phyloP scores from a whole-genome alignment of 805 yeast species.

The Torulaspora indica region DNA sequence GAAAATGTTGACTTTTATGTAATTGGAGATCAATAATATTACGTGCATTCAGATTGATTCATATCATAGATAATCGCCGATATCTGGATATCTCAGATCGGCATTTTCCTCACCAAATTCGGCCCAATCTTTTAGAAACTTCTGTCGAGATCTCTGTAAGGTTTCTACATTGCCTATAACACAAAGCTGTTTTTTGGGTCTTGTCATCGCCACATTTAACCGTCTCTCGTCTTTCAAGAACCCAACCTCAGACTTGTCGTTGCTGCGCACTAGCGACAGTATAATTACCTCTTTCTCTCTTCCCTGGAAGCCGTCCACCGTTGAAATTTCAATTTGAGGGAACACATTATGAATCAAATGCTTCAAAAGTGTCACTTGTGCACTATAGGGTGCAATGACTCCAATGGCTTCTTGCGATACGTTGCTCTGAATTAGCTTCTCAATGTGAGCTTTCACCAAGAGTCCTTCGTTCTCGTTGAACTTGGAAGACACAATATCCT shows the following conservation, averaged over 20 bases:
- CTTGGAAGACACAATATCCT: slow-evolving; percentile 48
- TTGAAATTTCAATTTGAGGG: slow-evolving; percentile 65
- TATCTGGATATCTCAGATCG: slow-evolving; percentile 65
- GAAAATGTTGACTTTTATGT: slow-evolving; percentile 37
- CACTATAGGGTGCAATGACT: slow-evolving; percentile 83
- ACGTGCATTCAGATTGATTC: slow-evolving; percentile 1
- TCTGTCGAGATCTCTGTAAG: slow-evolving; percentile 39
- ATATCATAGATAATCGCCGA: slow-evolving; percentile 34
- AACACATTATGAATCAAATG: slow-evolving; percentile 39
- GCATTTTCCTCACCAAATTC: slow-evolving; percentile 61
- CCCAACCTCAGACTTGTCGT: slow-evolving; percentile 66
- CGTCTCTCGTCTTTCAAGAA: slow-evolving; percentile 75
- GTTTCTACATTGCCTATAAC: slow-evolving; percentile 84
- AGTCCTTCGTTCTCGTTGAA: slow-evolving; percentile 72
- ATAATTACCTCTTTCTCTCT: slow-evolving; percentile 87
- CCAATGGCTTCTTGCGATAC: slow-evolving; percentile 62
- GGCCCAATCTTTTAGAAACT: slow-evolving; percentile 61
- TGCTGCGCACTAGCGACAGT: slow-evolving; percentile 76
- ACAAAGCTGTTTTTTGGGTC: slow-evolving; percentile 81
- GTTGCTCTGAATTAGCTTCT: slow-evolving; percentile 47
- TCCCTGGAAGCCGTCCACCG: slow-evolving; percentile 97
- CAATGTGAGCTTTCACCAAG: slow-evolving; percentile 55
- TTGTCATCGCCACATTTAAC: slow-evolving; percentile 87
- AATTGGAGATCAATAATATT: slow-evolving; percentile 19
- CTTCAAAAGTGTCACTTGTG: slow-evolving; percentile 69